These are phyloP conservation scores for Cytidiella melzeri DNA, from an alignment of 768 basidiomycete species.

Conservation along the genomic window DNA sequence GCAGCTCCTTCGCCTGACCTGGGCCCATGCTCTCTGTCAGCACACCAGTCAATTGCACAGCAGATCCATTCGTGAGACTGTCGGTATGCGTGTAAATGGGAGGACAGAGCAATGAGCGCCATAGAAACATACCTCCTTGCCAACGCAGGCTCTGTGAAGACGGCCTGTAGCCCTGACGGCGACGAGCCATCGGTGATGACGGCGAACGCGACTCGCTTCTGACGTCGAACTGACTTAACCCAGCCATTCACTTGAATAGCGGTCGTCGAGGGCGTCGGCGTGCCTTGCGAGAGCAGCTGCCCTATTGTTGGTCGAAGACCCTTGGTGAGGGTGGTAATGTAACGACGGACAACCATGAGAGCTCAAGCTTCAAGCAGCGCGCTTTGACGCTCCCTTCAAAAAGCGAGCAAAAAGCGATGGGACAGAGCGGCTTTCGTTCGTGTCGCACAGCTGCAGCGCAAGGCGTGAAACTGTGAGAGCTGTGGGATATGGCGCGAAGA, in stretches of 20 bases:
- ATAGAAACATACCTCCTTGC: constrained; percentile 27
- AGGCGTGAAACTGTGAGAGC: too few relatives aligned
- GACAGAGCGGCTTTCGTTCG: too few relatives aligned
- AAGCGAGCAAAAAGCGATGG: too few relatives aligned
- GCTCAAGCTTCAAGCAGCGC: too few relatives aligned
- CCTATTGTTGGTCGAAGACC: constrained; percentile 27
- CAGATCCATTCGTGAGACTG: constrained; percentile 50
- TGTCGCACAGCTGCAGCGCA: too few relatives aligned
- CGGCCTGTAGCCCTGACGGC: constrained; percentile 67
- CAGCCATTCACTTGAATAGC: constrained; percentile 61
- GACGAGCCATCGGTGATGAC: constrained; percentile 79
- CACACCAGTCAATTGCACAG: constrained; percentile 43
- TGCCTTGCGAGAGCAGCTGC: constrained; percentile 29
- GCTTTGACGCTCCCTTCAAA: too few relatives aligned
- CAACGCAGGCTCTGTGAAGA: constrained; percentile 44
- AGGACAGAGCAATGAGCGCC: background rate
- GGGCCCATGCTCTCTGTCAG: constrained; percentile 41
- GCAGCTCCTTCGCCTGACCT: constrained; percentile 48
- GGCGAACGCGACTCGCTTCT: constrained; percentile 86
- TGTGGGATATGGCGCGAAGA: too few relatives aligned
- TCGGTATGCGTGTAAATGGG: background rate
- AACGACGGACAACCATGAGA: constrained; percentile 24
- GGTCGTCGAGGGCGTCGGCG: constrained; percentile 1
- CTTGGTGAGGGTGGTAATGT: constrained; percentile 14
- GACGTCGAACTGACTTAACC: constrained; percentile 79